Base-by-base conservation (phyloP, 768 basidiomycete genomes). In the Tricholoma flavovirens region DNA sequence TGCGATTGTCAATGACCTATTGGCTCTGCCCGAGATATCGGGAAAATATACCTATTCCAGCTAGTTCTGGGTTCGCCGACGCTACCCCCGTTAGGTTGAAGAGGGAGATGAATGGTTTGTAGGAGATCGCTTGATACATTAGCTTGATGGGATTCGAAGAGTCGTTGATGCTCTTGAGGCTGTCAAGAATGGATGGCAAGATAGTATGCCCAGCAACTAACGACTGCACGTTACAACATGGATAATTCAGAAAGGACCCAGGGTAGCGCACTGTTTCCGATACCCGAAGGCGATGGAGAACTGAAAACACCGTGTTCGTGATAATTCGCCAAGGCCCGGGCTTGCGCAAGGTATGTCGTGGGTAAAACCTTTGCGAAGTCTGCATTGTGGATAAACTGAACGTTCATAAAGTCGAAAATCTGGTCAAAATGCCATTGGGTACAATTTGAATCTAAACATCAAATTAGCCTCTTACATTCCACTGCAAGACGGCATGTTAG, bases 341-440 rank as follows among this genome's bases (percentile, higher is more conserved):
- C 83, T 63, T 82, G 83, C 7, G 69, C 75, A 15, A 87, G 73
- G 60, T 73, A 80, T 0, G 73, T 74, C 1, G 69, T 32, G 8
- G 86, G 83, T 3, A 88, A 73, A 0, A 55, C 57, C 0, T 70
- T 53, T 7, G 71, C 63, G 58, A 87, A 90, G 0, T 73, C 75
- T 26, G 72, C 72, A 56, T 88, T 83, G 68, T 91, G 86, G 50
- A 87, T 84, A 45, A 62, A 76, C 61, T 87, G 77, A 51, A 90
- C 86, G 64, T 88, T 88, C 77, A 90, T 83, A 60, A 79, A 90
- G 61, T 88, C 85, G 64, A 71, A 88, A 51, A 88, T 78, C 84
- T 87, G 21, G 5, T 15, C 19, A 21, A 24, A 38, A 12, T 53
- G 40, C 11, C 45, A 2, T 35, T 49, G 26, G 29, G 9, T 19